phyloP scores from a whole-genome alignment of 2,329 filamentous ascomycete species.

The Fusarium hainanense region DNA sequence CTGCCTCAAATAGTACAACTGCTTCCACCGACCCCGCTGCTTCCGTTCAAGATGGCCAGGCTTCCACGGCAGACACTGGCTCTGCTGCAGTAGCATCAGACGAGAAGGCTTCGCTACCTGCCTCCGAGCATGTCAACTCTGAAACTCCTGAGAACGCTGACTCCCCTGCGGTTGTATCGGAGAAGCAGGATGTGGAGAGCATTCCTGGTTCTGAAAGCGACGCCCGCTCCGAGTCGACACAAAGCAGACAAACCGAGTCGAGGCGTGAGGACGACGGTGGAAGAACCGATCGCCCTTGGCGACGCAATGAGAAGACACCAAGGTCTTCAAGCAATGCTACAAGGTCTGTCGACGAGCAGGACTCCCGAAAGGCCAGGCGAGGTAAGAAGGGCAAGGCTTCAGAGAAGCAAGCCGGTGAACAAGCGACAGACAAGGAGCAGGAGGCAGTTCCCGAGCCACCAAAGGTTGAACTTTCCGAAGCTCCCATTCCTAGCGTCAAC shows the following conservation, averaged over 20 bases:
- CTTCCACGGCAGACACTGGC: constrained; percentile 42
- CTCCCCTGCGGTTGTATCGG: constrained; percentile 34
- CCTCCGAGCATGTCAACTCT: constrained; percentile 43
- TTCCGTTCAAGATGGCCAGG: constrained; percentile 46
- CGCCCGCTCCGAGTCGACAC: constrained; percentile 50
- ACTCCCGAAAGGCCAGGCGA: constrained; percentile 61
- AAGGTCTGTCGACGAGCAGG: constrained; percentile 72
- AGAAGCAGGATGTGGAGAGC: constrained; percentile 52
- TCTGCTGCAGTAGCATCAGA: constrained; percentile 44
- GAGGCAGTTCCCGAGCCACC: constrained; percentile 56
- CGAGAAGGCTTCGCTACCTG: constrained; percentile 40
- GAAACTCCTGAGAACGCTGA: constrained; percentile 43
- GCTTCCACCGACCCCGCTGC: constrained; percentile 39
- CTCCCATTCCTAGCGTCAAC: constrained; percentile 85
- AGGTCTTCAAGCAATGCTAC: constrained; percentile 72
- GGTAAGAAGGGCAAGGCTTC: constrained; percentile 69
- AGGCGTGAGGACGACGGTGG: constrained; percentile 54
- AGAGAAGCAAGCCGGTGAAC: constrained; percentile 59
- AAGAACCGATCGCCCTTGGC: constrained; percentile 55
- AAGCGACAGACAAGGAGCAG: constrained; percentile 68
- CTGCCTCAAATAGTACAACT: constrained; percentile 47
- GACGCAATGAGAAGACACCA: constrained; percentile 60
- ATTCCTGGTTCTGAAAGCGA: constrained; percentile 54
- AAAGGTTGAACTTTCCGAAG: constrained; percentile 78
- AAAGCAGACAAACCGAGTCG: constrained; percentile 49